Base-by-base conservation (phyloP, 805 yeast species). In the Nakazawaea ambrosiae region DNA sequence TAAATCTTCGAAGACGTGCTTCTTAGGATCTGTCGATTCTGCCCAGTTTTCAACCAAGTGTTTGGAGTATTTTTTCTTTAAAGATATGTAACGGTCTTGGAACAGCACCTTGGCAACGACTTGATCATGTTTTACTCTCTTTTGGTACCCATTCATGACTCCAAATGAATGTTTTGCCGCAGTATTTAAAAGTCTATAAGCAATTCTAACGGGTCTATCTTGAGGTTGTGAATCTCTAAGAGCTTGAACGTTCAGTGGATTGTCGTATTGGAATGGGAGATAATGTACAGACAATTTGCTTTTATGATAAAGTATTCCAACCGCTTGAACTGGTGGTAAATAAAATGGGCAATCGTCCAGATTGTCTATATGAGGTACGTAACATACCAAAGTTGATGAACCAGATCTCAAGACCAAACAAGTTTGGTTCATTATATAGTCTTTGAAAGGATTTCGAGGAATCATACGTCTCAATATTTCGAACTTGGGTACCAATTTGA, bases 1-100 rank as follows among this genome's bases (percentile, higher is more conserved):
- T 37, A 90, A 73, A 55, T 90, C 97, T 63, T 90, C 97, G 61
- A 89, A 90, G 0, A 90, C 97, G 60, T 90, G 97, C 55, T 90
- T 90, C 48, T 81, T 74, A 3, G 97, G 97, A 58, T 90, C 97
- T 2, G 97, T 90, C 22, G 81, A 78, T 58, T 90, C 97, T n/a
- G 70, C 77, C 97, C 97, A 90, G 45, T 70, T 72, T 28, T 79
- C 84, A 10, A 88, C 88, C 34, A 90, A 61, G 14, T 62, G 58
- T 20, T 79, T 74, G 0, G 95, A 86, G 55, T 89, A 83, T 56
- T 80, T 83, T 55, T 82, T 84, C 58, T 90, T 90, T 50, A 90
- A 65, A 16, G 73, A 65, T 20, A 86, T 79, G 55, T 90, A 90
- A 42, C 83, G 62, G 51, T 85, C 81, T 55, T 90, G 97, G 49